A percentile compares a stretch with the other conserved stretches of the same genome.
Evolutionary conservation across 2,329 filamentous ascomycete species (phyloP).

Genomic region (Diaporthe nobilis): DNA sequence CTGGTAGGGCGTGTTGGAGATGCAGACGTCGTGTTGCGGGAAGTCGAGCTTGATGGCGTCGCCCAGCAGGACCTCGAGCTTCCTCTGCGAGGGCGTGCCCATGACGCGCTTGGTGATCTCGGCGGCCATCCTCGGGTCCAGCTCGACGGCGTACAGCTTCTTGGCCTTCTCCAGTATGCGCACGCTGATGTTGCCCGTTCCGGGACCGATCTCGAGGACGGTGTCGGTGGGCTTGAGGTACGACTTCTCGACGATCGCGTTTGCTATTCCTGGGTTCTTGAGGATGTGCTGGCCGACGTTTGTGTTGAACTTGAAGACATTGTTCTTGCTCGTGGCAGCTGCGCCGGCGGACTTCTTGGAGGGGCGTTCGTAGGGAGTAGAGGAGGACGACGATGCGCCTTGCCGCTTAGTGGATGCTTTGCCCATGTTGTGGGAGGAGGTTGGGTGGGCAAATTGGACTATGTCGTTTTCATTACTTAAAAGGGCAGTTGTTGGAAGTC

Average conservation of each 20-base stretch:
- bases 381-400: constrained; percentile 49
- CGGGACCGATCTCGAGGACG: constrained; percentile 93
- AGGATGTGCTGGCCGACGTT: constrained; percentile 90
- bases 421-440: constrained; percentile 51
- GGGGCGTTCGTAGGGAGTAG: constrained; percentile 53
- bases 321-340: constrained; percentile 69
- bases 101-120: constrained; percentile 86
- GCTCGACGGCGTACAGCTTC: constrained; percentile 85
- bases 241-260: constrained; percentile 83
- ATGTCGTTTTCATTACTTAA: constrained; percentile 27
- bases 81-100: constrained; percentile 85
- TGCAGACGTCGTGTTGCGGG: constrained; percentile 81
- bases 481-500: background rate
- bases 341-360: constrained; percentile 46
- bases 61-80: constrained; percentile 88
- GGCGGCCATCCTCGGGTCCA: constrained; percentile 74
- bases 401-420: constrained; percentile 57
- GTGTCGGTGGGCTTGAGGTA: constrained; percentile 90
- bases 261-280: constrained; percentile 89
- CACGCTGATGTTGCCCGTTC: constrained; percentile 88
- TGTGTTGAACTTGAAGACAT: constrained; percentile 98
- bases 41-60: constrained; percentile 93
- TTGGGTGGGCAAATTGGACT: background rate
- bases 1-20: constrained; percentile 82
- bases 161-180: constrained; percentile 90